These are phyloP conservation scores for Lolium multiflorum DNA, from an alignment of 176 grass and related monocot species.

Conservation along the genomic window DNA sequence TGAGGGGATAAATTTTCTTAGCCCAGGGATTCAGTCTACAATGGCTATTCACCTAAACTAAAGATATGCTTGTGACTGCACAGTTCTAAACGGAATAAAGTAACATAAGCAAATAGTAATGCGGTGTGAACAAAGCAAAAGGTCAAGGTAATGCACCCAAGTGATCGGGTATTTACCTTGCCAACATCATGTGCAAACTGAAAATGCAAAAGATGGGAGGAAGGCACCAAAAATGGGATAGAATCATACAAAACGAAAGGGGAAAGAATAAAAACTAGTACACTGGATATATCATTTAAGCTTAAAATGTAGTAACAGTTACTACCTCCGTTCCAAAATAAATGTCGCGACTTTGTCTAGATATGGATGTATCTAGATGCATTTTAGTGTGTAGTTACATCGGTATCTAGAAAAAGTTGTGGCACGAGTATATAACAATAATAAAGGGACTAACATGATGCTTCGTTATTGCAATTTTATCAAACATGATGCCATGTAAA, in stretches of 20 bases:
- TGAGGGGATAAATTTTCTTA: too few relatives aligned
- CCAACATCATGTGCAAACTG: not conserved
- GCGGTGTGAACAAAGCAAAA: not conserved
- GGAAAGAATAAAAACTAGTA: not conserved
- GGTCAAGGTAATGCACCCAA: not conserved
- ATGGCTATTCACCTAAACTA: too few relatives aligned
- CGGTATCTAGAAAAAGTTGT: too few relatives aligned
- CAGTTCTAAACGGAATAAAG: too few relatives aligned
- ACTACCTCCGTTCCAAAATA: too few relatives aligned
- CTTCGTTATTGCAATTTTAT: not conserved
- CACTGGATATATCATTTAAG: not conserved
- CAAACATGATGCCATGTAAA: not conserved
- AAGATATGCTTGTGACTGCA: too few relatives aligned
- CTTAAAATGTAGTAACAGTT: not conserved
- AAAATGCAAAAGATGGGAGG: not conserved
- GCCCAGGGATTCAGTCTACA: too few relatives aligned
- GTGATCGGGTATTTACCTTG: not conserved
- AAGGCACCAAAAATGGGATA: not conserved
- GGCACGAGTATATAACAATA: not conserved
- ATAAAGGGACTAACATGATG: not conserved
- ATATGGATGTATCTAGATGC: too few relatives aligned
- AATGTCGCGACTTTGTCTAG: too few relatives aligned
- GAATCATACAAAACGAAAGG: not conserved
- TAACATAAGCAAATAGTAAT: too few relatives aligned
- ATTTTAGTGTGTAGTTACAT: too few relatives aligned